Evolutionary conservation across 768 basidiomycete species (phyloP).

Genomic region (Russula dissimulans): DNA sequence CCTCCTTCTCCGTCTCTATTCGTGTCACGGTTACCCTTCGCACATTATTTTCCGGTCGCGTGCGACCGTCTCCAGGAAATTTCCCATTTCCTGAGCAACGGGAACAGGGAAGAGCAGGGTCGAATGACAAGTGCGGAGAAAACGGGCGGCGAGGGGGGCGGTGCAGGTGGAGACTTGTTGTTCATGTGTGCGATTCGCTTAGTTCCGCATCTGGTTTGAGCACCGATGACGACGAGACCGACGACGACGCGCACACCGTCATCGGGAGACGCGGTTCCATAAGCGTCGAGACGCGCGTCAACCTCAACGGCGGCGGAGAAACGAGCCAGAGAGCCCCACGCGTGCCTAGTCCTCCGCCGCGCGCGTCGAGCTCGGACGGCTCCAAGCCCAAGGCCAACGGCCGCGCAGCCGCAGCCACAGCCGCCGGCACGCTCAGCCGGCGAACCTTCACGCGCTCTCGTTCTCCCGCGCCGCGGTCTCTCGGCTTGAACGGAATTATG

Average conservation of each 20-base stretch:
- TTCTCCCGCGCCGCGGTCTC: slow-evolving; percentile 44
- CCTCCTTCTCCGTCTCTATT: too few relatives aligned
- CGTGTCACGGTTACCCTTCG: too few relatives aligned
- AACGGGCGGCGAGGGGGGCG: too few relatives aligned
- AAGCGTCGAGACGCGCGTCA: slow-evolving; percentile 3
- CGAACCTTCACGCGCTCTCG: slow-evolving; percentile 62
- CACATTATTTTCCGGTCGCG: background rate
- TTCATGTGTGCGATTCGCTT: background rate
- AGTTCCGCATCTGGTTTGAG: slow-evolving; percentile 44
- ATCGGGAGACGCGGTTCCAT: slow-evolving; percentile 4
- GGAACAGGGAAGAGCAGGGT: too few relatives aligned
- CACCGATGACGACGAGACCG: slow-evolving; percentile 51
- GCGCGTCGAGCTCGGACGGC: slow-evolving; percentile 30
- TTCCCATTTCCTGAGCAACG: background rate
- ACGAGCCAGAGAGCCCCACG: slow-evolving; percentile 1
- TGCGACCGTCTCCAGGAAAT: background rate
- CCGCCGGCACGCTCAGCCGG: slow-evolving; percentile 25
- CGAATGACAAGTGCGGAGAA: too few relatives aligned
- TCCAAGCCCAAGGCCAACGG: slow-evolving; percentile 35
- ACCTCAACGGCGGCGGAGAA: background rate
- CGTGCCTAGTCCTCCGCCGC: slow-evolving; percentile 7
- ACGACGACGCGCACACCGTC: slow-evolving; percentile 32
- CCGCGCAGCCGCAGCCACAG: slow-evolving; percentile 19
- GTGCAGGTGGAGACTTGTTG: background rate
- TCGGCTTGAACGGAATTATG: slow-evolving; percentile 28